phyloP scores from a whole-genome alignment of 1,284 basidiomycete species.

The Sanghuangporus weigelae region DNA sequence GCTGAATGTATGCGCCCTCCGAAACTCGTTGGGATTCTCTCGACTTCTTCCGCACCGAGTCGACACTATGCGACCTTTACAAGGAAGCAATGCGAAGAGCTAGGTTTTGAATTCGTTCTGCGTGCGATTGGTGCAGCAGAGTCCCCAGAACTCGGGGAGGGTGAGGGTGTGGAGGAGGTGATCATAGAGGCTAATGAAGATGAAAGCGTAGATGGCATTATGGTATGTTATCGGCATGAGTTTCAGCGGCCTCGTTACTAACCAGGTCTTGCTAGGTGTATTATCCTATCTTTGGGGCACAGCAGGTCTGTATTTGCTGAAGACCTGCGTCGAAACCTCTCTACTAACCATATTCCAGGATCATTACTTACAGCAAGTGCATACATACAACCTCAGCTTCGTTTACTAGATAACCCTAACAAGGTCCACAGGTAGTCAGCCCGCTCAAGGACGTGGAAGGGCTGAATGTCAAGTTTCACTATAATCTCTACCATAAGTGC shows the following conservation, averaged over 20 bases:
- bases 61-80: constrained; percentile 94
- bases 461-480: constrained; percentile 92
- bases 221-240: constrained; percentile 53
- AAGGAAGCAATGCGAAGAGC: constrained; percentile 81
- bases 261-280: constrained; percentile 58
- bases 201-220: constrained; percentile 84
- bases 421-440: constrained; percentile 68
- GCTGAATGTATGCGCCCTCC: constrained; percentile 42
- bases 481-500: constrained; percentile 96
- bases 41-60: constrained; percentile 84
- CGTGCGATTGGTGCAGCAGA: constrained; percentile 66
- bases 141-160: constrained; percentile 44
- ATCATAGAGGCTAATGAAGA: constrained; percentile 95
- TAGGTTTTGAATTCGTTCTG: constrained; percentile 86
- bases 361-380: constrained; percentile 89
- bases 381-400: constrained; percentile 2
- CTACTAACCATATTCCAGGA: constrained; percentile 50
- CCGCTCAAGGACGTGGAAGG: constrained; percentile 98
- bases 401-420: not conserved
- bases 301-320: constrained; percentile 53
- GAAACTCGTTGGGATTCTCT: constrained; percentile 89
- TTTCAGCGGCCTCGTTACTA: not conserved
- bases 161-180: constrained; percentile 85
- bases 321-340: constrained; percentile 15
- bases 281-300: constrained; percentile 85